phyloP scores from a whole-genome alignment of 139 green algal species.

The Marvania coccoides region DNA sequence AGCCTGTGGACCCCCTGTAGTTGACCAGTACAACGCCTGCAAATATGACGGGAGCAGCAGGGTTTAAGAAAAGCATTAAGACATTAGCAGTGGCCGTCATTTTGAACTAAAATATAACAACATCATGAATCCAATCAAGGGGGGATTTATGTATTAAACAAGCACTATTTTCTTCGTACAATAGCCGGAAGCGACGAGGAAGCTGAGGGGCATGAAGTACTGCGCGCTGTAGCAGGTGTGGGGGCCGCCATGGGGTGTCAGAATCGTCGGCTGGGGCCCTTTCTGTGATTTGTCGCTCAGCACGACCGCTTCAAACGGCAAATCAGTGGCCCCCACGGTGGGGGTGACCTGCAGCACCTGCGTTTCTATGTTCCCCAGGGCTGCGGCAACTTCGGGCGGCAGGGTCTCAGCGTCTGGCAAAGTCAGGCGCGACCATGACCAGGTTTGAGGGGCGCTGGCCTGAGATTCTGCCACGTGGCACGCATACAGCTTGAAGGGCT shows the following conservation, averaged over 20 bases:
- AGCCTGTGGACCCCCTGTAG: constrained; percentile 69
- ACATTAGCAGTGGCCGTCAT: neutral
- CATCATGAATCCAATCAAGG: too few relatives aligned
- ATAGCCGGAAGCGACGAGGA: constrained; percentile 33
- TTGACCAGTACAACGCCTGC: constrained; percentile 58
- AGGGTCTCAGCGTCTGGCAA: constrained; percentile 10
- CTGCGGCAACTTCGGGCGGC: constrained; percentile 13
- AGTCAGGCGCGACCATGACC: constrained; percentile 22
- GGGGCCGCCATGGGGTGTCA: constrained; percentile 80
- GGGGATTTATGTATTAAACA: too few relatives aligned
- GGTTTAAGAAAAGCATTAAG: too few relatives aligned
- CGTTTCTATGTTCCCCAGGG: constrained; percentile 12
- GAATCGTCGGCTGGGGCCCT: constrained; percentile 47
- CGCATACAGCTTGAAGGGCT: constrained; percentile 33
- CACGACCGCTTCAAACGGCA: constrained; percentile 37
- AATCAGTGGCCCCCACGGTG: neutral
- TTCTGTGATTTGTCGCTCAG: neutral
- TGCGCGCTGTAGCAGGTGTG: constrained; percentile 59
- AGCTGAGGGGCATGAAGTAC: constrained; percentile 61
- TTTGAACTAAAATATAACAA: constrained; percentile 31
- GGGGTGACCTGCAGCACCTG: constrained; percentile 7
- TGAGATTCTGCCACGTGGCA: neutral
- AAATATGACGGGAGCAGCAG: too few relatives aligned
- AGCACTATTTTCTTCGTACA: too few relatives aligned
- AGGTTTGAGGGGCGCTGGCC: neutral